Evolutionary conservation across 2,329 filamentous ascomycete genomes (phyloP).

Genomic region (Botrytis aclada): DNA sequence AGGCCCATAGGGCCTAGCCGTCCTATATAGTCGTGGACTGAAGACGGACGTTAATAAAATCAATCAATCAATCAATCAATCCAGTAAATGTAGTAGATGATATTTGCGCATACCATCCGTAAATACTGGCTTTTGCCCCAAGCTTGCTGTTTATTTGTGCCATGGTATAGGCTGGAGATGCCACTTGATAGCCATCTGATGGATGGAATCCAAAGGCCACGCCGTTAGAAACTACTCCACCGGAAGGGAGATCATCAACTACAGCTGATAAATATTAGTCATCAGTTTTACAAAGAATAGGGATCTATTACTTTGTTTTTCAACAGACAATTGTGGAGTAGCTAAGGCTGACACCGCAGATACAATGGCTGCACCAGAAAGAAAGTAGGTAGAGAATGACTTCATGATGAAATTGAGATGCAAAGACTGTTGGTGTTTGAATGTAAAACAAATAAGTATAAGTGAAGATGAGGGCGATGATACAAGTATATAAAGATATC

Average conservation of each 20-base stretch:
- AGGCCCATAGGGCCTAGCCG: too few species aligned
- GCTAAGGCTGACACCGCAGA: neutral
- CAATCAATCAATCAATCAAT: too few species aligned
- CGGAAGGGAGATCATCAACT: conserved; percentile 11
- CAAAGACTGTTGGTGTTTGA: neutral
- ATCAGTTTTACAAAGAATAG: neutral
- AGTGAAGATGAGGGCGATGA: too few species aligned
- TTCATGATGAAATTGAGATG: conserved; percentile 9
- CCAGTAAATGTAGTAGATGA: conserved; percentile 8
- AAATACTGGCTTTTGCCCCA: conserved; percentile 16
- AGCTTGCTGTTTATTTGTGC: conserved; percentile 17
- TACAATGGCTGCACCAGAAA: conserved; percentile 2
- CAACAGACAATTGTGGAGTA: neutral
- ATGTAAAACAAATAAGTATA: too few species aligned
- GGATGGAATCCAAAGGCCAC: conserved; percentile 21
- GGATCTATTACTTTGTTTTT: conserved; percentile 4
- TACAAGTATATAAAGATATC: too few species aligned
- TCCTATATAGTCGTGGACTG: too few species aligned
- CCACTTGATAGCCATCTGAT: conserved; percentile 16
- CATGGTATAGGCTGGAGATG: conserved; percentile 19
- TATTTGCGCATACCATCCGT: conserved; percentile 20
- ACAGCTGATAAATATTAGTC: neutral
- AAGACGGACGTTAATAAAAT: too few species aligned
- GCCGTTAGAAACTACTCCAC: conserved; percentile 18
- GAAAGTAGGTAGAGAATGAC: conserved; percentile 1